A percentile compares a stretch with the other conserved stretches of the same genome.
Evolutionary conservation across 106 monocot genomes (phyloP).

Genomic region (Dendrobium catenatum): DNA sequence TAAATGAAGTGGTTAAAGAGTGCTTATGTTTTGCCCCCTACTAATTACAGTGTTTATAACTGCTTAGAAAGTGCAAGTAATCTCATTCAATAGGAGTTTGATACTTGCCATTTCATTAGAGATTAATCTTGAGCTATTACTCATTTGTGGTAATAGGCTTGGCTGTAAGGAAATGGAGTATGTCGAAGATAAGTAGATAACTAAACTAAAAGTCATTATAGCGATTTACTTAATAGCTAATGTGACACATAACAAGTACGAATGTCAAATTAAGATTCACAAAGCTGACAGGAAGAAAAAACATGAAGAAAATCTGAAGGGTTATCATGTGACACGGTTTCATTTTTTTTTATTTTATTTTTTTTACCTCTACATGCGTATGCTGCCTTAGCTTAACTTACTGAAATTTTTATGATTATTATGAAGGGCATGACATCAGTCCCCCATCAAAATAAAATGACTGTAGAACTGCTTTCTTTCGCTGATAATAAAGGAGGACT

Average conservation of each 20-base stretch:
- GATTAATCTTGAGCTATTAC: background rate
- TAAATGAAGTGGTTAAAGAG: background rate
- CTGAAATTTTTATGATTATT: background rate
- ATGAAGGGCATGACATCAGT: background rate
- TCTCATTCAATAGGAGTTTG: background rate
- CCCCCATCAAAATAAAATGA: background rate
- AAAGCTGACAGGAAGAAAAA: background rate
- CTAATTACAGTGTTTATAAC: background rate
- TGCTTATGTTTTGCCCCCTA: background rate
- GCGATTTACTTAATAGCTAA: background rate
- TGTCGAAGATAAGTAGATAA: no score
- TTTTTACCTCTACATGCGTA: background rate
- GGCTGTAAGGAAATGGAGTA: no score
- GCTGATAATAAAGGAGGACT: conserved; percentile 69
- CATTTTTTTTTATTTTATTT: background rate
- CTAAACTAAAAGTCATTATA: background rate
- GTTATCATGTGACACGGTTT: background rate
- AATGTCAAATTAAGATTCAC: background rate
- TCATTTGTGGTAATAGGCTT: background rate
- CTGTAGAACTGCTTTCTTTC: conserved; percentile 43
- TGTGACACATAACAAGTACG: background rate
- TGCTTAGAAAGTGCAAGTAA: background rate
- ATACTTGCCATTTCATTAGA: background rate
- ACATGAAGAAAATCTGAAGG: background rate
- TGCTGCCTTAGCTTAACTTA: background rate